Percentiles rank a stretch among this genome's conserved stretches.
Evolutionary conservation across 73 alveolate species (phyloP).

Genomic region (Vitrella brassicaformis): DNA sequence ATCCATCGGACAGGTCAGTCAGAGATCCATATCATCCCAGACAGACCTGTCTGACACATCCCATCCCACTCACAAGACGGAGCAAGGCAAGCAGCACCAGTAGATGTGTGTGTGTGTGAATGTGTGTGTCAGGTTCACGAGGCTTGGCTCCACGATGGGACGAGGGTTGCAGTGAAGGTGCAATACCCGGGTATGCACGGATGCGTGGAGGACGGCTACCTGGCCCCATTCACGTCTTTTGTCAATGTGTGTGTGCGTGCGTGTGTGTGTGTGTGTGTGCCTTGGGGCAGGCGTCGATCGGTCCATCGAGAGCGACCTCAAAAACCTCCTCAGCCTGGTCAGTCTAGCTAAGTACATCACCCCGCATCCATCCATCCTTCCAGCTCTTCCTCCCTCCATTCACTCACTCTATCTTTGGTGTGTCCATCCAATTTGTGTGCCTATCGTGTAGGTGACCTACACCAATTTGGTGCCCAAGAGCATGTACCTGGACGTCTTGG

Average conservation of each 20-base stretch:
- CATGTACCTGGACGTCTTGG: constrained; percentile 45
- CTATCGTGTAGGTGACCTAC: not conserved
- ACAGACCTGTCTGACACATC: too few relatives aligned
- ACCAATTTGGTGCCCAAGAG: constrained; percentile 53
- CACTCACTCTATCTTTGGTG: too few relatives aligned
- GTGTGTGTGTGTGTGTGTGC: too few relatives aligned
- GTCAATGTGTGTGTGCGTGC: too few relatives aligned
- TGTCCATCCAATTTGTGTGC: too few relatives aligned
- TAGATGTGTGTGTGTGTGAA: too few relatives aligned
- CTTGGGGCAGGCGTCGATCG: constrained; percentile 46
- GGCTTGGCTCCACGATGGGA: constrained; percentile 41
- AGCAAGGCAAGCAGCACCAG: too few relatives aligned
- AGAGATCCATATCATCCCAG: too few relatives aligned
- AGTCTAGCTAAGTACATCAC: constrained; percentile 1
- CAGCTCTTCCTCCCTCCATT: not conserved
- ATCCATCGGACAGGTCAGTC: constrained; percentile 65
- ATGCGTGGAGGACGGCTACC: too few relatives aligned
- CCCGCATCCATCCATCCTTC: not conserved
- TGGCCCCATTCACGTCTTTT: too few relatives aligned
- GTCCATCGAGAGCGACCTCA: constrained; percentile 53
- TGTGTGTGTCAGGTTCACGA: too few relatives aligned
- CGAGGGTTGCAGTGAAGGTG: constrained; percentile 56
- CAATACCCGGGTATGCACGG: constrained; percentile 56
- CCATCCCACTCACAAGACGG: too few relatives aligned
- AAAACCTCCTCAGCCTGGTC: constrained; percentile 45